Conservation (phyloP, 2,329 filamentous ascomycete species). For the Trichocomaceae sp. region DNA sequence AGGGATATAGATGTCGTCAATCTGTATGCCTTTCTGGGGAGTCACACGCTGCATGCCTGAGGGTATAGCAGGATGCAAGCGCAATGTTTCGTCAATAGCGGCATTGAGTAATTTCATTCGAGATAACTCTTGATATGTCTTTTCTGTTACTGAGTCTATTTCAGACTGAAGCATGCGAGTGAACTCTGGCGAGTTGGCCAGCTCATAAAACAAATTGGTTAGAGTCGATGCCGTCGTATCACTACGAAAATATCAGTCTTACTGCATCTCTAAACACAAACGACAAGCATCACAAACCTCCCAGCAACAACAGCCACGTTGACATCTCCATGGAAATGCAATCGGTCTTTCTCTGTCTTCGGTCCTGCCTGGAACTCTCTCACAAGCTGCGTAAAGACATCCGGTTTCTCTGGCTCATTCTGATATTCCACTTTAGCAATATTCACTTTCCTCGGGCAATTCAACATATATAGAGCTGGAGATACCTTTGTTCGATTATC, state of each 20-base stretch:
- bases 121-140: conserved; percentile 17
- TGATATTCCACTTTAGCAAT: neutral
- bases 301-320: conserved; percentile 22
- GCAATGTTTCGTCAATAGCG: conserved; percentile 16
- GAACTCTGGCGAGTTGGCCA: conserved; percentile 17
- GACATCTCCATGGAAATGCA: conserved; percentile 17
- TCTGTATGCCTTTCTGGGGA: conserved; percentile 19
- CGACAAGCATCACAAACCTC: conserved; percentile 14
- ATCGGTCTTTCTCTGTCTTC: conserved; percentile 10
- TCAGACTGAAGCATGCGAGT: conserved; percentile 15
- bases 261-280: conserved; percentile 14
- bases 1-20: conserved; percentile 16
- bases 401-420: conserved; percentile 15
- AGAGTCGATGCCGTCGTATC: conserved; percentile 16
- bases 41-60: conserved; percentile 29
- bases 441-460: neutral
- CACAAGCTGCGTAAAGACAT: conserved; percentile 14
- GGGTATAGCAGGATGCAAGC: conserved; percentile 15
- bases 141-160: conserved; percentile 16
- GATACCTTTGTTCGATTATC: conserved; percentile 9
- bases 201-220: conserved; percentile 13
- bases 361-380: conserved; percentile 1
- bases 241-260: conserved; percentile 9
- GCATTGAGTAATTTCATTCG: conserved; percentile 16
- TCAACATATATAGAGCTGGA: neutral